These are phyloP conservation scores for Allium sativum DNA, from an alignment of 106 monocot species.

Conservation along the genomic window DNA sequence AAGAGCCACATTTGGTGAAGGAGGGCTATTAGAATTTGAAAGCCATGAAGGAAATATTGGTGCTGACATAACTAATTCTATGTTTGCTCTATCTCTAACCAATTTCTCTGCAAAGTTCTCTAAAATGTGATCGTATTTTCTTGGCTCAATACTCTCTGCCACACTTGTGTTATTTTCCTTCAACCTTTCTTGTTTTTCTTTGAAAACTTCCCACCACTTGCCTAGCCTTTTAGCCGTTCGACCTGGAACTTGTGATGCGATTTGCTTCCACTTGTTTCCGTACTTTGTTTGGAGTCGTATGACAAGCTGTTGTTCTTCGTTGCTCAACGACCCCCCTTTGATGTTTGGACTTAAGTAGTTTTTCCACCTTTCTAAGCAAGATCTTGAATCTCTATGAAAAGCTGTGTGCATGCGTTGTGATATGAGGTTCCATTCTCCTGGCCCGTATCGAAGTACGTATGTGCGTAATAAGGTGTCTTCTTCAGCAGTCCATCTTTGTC, in stretches of 20 bases:
- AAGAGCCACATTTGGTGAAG: conserved; percentile 40
- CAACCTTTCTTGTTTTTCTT: conserved; percentile 47
- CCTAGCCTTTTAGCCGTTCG: conserved; percentile 55
- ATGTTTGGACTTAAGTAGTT: conserved; percentile 52
- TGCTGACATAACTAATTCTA: conserved; percentile 22
- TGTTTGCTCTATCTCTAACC: conserved; percentile 2
- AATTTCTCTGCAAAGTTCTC: conserved; percentile 55
- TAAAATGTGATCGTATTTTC: conserved; percentile 45
- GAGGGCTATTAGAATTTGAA: conserved; percentile 17
- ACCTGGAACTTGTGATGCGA: conserved; percentile 51
- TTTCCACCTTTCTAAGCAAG: conserved; percentile 64
- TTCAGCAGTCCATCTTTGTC: conserved; percentile 57
- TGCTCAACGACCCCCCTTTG: conserved; percentile 49
- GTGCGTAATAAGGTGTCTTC: conserved; percentile 40
- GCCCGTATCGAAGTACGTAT: conserved; percentile 43
- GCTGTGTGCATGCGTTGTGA: conserved; percentile 48
- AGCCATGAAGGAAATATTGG: conserved; percentile 56
- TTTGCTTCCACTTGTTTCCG: conserved; percentile 72
- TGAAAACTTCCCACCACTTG: conserved; percentile 73
- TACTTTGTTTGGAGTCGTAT: conserved; percentile 55
- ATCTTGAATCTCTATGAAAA: conserved; percentile 39
- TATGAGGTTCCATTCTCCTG: conserved; percentile 51
- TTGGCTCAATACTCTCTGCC: conserved; percentile 18
- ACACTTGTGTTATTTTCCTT: conserved; percentile 14
- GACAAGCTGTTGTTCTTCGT: conserved; percentile 52